Base-by-base conservation (phyloP, 208 protist genomes). In the Acanthamoeba sp. region DNA sequence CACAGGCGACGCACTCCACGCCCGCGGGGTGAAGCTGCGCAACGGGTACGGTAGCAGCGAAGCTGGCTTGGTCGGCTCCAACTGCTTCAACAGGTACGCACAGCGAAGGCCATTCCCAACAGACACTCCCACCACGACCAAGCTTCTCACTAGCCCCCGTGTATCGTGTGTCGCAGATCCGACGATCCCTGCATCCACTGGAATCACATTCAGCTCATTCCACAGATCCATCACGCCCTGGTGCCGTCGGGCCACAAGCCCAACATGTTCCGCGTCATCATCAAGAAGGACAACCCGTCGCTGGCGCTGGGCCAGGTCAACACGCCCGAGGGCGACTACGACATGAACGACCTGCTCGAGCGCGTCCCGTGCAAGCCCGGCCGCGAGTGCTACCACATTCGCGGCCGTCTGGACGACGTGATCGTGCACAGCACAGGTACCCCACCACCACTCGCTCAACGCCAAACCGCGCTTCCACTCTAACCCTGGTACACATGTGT, bases 331-430 rank as follows among this genome's bases (percentile, higher is more conserved):
- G 71, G 71, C 32, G 36, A 80, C 71, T 80, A 80, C 71, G 71
- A 80, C 71, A 80, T 80, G 36, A 80, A 27, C 36, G 71, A 80
- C 38, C 34, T 80, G 34, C 71, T 80, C 20, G 71, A 80, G 71
- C 71, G 71, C 71, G 71, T 80, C 0, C 2, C 34, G 0, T 80
- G 71, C 71, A 38, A 45, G 71, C 71, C 32, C 32, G 71, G 71
- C 2, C 32, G 71, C 36, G 71, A 42, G 38, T 80, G 71, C 71
- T 80, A 80, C 36, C 2, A 48, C 71, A 5, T 80, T 14, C 32
- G 71, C 10, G 71, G 71, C 0, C 71, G 71, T 16, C 16, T 80
- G 4, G 71, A 80, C 38, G 71, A 80, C 32, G 71, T 80, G 36
- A 38, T 80, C 36, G 71, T 80, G 10, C 71, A 80, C 38, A 80